Evolutionary conservation across 1,284 basidiomycete species (phyloP), one percentile per base, ranked within the genome.

Genomic region (Marasmius sp.): DNA sequence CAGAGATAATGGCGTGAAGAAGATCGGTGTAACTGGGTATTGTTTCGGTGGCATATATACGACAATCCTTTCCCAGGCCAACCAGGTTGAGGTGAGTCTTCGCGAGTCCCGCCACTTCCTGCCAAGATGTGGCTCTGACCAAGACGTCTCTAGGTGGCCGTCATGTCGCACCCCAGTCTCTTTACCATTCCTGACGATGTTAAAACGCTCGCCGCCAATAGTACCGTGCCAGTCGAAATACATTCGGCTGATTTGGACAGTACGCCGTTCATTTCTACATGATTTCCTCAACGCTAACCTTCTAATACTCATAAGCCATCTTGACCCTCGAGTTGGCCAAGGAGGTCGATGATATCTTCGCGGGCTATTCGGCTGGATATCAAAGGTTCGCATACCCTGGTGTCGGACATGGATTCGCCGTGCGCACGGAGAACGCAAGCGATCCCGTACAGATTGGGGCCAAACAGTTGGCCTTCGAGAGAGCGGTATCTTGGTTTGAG

Each of bases 321-420:
- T 65, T 68, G 36, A 66, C 68, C 16, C 62, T 64, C 2, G 65
- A 60, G 12, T 22, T 66, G 36, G 67, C 64, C 1, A 36, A 53
- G 9, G 57, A 56, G 51, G 53, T 63, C 9, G 68, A 69, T 37
- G 61, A 6, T 14, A 61, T 69, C 34, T 47, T 68, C 33, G 64
- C 47, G 6, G 61, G 64, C 41, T 69, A 68, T 39, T 33, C 6
- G 1, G 66, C 67, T 14, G 68, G 80, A 0, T 79, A 81, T 69
- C 73, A 75, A 64, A 72, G 79, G 63, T 69, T 70, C 22, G 72
- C 79, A 66, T 80, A 75, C 71, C 67, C 70, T 1, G 78, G 79
- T 1, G 78, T 77, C 53, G 73, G 71, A 4, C 85, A 87, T 69
- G 85, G 84, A 0, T 86, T 85, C 65, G 75, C 81, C 3, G 78